A percentile compares a stretch with the other conserved stretches of the same genome.
Conservation (phyloP, 2,329 filamentous ascomycete genomes). For the Colletotrichum chrysophilum region DNA sequence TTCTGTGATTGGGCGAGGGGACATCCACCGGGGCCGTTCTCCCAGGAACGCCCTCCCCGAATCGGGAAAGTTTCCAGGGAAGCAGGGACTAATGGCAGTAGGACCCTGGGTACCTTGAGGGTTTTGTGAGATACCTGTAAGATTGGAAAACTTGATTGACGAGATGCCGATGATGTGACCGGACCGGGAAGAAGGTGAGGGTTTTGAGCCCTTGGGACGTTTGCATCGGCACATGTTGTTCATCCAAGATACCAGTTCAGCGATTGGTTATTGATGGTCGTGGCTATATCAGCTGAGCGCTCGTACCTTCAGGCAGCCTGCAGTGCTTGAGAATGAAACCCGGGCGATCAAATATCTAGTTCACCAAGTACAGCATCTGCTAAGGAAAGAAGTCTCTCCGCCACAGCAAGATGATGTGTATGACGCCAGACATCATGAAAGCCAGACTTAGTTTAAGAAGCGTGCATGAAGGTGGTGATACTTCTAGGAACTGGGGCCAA, state of each 20-base stretch:
- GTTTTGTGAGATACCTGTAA: background rate
- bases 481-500: too few relatives aligned
- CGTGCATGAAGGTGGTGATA: too few relatives aligned
- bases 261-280: background rate
- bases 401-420: too few relatives aligned
- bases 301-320: background rate
- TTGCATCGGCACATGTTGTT: background rate
- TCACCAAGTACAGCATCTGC: too few relatives aligned
- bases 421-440: too few relatives aligned
- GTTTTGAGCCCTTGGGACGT: background rate
- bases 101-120: constrained; percentile 11
- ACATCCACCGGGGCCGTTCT: background rate
- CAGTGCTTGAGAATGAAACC: too few relatives aligned
- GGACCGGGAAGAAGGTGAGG: background rate
- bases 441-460: too few relatives aligned
- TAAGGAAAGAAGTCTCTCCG: too few relatives aligned
- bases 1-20: background rate
- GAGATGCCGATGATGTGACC: background rate
- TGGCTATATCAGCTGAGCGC: background rate
- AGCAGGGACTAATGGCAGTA: background rate
- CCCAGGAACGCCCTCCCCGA: background rate
- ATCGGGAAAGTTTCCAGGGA: background rate
- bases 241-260: background rate
- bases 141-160: background rate
- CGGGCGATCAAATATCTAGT: too few relatives aligned